Evolutionary conservation across 2,329 filamentous ascomycete species (phyloP).

Genomic region (Alternaria atra): DNA sequence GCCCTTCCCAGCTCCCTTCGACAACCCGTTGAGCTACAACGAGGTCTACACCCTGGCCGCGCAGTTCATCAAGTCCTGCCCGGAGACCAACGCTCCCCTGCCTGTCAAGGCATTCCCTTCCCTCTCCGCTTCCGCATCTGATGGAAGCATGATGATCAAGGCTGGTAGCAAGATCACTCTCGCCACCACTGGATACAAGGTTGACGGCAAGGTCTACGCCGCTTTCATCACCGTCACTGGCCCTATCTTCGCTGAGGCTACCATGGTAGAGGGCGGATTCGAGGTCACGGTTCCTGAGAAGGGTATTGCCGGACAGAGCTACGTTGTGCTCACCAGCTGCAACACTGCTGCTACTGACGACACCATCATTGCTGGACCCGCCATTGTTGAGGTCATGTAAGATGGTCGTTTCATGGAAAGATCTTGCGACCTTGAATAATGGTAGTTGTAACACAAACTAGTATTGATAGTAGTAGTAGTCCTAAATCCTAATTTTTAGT

Average conservation of each 20-base stretch:
- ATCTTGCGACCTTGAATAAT: not conserved
- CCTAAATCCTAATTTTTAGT: constrained; percentile 5
- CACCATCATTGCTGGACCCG: constrained; percentile 36
- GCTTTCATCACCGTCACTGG: constrained; percentile 38
- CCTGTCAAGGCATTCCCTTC: constrained; percentile 69
- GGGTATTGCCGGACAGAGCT: constrained; percentile 37
- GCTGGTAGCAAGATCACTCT: constrained; percentile 26
- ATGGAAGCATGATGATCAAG: constrained; percentile 22
- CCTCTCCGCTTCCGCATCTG: constrained; percentile 44
- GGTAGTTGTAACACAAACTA: not conserved
- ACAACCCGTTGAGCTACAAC: constrained; percentile 66
- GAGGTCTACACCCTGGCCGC: constrained; percentile 72
- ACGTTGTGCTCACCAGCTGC: constrained; percentile 35
- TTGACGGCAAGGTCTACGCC: constrained; percentile 33
- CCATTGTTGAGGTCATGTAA: constrained; percentile 30
- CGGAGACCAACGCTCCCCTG: constrained; percentile 62
- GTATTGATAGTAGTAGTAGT: not conserved
- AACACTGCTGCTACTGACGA: constrained; percentile 37
- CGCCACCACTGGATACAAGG: constrained; percentile 25
- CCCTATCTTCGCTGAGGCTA: constrained; percentile 29
- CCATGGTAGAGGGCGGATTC: constrained; percentile 24
- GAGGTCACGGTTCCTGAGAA: constrained; percentile 33
- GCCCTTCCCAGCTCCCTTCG: constrained; percentile 68
- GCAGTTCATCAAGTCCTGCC: constrained; percentile 68
- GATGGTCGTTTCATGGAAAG: too few species aligned